A percentile compares a stretch with the other conserved stretches of the same genome.
Conservation (phyloP, 2,329 filamentous ascomycete species). For the Emergomyces orientalis region DNA sequence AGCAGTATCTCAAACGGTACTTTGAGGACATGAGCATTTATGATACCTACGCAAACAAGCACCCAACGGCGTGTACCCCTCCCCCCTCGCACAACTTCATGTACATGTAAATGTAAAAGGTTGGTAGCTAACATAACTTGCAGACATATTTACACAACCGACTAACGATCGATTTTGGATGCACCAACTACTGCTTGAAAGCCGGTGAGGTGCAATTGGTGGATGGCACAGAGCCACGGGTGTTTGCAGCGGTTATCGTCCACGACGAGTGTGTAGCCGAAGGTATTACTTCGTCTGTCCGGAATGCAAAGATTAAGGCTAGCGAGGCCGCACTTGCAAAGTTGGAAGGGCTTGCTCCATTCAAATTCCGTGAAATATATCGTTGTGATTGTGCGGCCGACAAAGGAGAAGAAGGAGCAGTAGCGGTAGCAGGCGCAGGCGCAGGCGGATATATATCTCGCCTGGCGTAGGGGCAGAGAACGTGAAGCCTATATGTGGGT, state of each 20-base stretch:
- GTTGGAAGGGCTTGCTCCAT: conserved; percentile 43
- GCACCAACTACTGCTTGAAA: conserved; percentile 47
- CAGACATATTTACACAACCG: conserved; percentile 57
- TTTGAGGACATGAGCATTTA: conserved; percentile 83
- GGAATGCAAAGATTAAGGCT: conserved; percentile 60
- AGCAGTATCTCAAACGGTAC: conserved; percentile 61
- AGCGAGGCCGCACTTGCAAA: conserved; percentile 33
- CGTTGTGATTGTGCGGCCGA: conserved; percentile 51
- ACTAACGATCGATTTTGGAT: conserved; percentile 57
- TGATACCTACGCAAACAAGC: conserved; percentile 75
- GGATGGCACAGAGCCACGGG: conserved; percentile 39
- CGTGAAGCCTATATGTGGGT: not conserved
- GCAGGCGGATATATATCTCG: too few relatives aligned
- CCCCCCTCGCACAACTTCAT: not conserved
- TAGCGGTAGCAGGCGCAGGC: not conserved
- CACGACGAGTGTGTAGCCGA: conserved; percentile 61
- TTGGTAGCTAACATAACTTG: conserved; percentile 4
- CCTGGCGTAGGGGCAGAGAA: conserved; percentile 5
- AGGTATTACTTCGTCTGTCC: conserved; percentile 51
- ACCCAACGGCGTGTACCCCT: conserved; percentile 53
- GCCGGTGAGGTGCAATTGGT: conserved; percentile 36
- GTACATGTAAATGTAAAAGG: not conserved
- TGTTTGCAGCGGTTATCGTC: conserved; percentile 65
- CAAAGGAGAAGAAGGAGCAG: conserved; percentile 9
- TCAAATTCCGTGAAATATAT: conserved; percentile 52